Evolutionary conservation across 129 eudicot species (phyloP).

Genomic region (Artemisia annua): DNA sequence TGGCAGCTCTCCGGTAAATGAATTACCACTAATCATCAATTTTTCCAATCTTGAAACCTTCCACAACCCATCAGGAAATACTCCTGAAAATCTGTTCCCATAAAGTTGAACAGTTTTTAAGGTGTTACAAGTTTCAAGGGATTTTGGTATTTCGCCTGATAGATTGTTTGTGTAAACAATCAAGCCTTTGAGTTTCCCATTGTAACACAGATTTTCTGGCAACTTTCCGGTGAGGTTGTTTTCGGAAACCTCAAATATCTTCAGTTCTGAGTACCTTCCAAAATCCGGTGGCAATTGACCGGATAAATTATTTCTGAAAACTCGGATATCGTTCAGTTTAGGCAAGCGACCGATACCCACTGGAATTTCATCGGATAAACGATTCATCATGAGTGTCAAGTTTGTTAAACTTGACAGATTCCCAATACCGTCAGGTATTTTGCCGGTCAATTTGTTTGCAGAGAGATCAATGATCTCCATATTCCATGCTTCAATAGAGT

Average conservation of each 20-base stretch:
- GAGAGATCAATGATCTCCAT: conserved; percentile 58
- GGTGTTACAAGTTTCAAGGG: conserved; percentile 50
- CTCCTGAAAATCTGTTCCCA: conserved; percentile 55
- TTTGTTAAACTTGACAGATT: conserved; percentile 43
- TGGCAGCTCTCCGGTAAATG: conserved; percentile 66
- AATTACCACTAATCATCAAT: conserved; percentile 44
- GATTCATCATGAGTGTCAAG: conserved; percentile 50
- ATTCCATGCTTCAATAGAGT: conserved; percentile 42
- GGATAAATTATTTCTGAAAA: conserved; percentile 49
- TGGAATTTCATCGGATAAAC: conserved; percentile 69
- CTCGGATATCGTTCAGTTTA: conserved; percentile 30
- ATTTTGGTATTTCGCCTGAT: conserved; percentile 56
- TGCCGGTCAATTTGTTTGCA: conserved; percentile 51
- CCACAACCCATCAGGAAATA: conserved; percentile 72
- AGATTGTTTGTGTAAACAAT: conserved; percentile 48
- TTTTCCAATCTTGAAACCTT: conserved; percentile 30
- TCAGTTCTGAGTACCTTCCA: conserved; percentile 59
- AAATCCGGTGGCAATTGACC: conserved; percentile 74
- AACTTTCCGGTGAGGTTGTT: conserved; percentile 50
- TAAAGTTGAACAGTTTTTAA: conserved; percentile 41
- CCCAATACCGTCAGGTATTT: conserved; percentile 56
- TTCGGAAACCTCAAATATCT: conserved; percentile 44
- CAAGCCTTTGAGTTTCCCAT: conserved; percentile 43
- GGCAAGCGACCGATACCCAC: conserved; percentile 54
- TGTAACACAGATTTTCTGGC: conserved; percentile 56